Conservation (phyloP, 345 rosid species). For the Psidium guajava region DNA sequence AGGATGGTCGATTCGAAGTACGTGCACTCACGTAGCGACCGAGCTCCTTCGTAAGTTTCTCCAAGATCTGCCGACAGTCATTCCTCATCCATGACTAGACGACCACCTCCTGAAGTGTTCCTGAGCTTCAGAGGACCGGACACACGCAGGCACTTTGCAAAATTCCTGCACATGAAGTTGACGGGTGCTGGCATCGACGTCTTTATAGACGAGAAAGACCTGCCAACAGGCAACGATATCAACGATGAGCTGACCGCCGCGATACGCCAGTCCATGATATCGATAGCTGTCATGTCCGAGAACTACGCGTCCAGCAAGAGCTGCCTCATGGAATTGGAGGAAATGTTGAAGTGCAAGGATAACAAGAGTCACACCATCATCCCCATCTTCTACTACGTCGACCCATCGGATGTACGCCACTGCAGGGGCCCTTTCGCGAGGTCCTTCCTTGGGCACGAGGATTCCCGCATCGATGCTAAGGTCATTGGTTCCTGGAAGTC, state of each 20-base stretch:
- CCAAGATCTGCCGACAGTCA: neutral
- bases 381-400: neutral
- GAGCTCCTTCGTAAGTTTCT: neutral
- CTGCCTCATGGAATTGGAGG: neutral
- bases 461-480: too few relatives aligned
- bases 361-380: neutral
- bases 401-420: neutral
- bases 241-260: fast-evolving
- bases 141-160: fast-evolving
- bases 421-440: neutral
- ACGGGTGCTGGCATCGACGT: fast-evolving
- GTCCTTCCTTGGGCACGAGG: neutral
- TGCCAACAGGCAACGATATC: fast-evolving
- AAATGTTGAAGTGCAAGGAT: neutral
- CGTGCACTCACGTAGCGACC: neutral
- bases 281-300: neutral
- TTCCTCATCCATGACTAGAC: fast-evolving
- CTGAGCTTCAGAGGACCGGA: neutral
- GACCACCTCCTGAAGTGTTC: neutral
- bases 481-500: too few relatives aligned
- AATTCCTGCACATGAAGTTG: neutral
- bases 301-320: neutral
- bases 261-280: neutral
- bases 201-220: neutral
- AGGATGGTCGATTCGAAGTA: neutral